Evolutionary conservation across 148 eudicot genomes (phyloP).

Genomic region (Mesembryanthemum crystallinum): DNA sequence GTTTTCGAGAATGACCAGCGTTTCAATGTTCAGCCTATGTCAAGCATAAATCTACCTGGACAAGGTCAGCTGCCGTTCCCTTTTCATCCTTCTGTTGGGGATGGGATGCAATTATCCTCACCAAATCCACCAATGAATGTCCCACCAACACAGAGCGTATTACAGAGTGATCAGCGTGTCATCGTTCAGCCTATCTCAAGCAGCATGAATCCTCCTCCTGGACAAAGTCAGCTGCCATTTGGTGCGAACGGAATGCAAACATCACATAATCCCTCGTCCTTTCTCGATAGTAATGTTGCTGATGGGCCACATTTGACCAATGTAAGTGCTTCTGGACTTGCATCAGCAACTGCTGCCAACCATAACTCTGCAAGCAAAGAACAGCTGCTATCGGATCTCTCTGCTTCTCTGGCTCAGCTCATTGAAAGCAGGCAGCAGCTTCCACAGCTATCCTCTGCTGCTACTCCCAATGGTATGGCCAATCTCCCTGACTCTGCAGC

Average conservation of each 20-base stretch:
- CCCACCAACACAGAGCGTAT: slow-evolving; percentile 29
- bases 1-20: slow-evolving; percentile 21
- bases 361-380: slow-evolving; percentile 32
- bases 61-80: slow-evolving; percentile 10
- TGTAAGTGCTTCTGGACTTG: slow-evolving; percentile 17
- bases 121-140: slow-evolving; percentile 21
- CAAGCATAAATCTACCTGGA: slow-evolving; percentile 24
- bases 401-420: slow-evolving; percentile 45
- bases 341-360: slow-evolving; percentile 29
- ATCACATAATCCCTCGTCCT: slow-evolving; percentile 31
- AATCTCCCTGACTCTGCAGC: slow-evolving; percentile 19
- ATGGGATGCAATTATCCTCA: slow-evolving; percentile 16
- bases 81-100: slow-evolving; percentile 13
- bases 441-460: slow-evolving; percentile 40
- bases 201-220: slow-evolving; percentile 19
- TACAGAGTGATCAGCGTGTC: slow-evolving; percentile 22
- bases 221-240: slow-evolving; percentile 25
- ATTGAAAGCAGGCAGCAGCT: slow-evolving; percentile 44
- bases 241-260: slow-evolving; percentile 23
- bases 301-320: slow-evolving; percentile 25
- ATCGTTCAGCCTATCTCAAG: slow-evolving; percentile 23
- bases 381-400: slow-evolving; percentile 37
- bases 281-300: slow-evolving; percentile 26
- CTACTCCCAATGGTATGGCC: slow-evolving; percentile 24
- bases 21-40: slow-evolving; percentile 26